Base-by-base conservation (phyloP, 2,329 filamentous ascomycete species). In the Aspergillus sp. region DNA sequence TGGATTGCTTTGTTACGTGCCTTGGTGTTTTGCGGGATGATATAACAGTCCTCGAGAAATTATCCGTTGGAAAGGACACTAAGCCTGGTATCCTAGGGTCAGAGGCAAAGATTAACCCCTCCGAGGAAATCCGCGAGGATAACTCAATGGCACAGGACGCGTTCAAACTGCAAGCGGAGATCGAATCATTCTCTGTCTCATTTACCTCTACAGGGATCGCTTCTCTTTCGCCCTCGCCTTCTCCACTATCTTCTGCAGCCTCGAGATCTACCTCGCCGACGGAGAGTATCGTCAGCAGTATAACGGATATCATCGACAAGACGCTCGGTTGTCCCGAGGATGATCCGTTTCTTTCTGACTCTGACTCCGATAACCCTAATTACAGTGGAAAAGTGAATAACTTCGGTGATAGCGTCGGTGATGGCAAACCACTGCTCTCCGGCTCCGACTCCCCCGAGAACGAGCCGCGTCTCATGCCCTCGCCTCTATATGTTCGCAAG, bases 1-100 rank as follows among this genome's bases (percentile, higher is more conserved):
- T 78, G 64, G 71, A 78, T 46, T 74, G 70, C 47, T 83, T 81
- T 63, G 54, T 74, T 53, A 63, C 67, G 57, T 73, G 78, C 64
- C 68, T 71, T 46, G 53, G 69, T 23, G 63, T 63, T 65, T 60
- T 78, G n/a, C 73, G 74, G 7, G 49, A 49, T 9, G 46, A 47
- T 0, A 45, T 70, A 22, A 34, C 63, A 0, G 23, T 64, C 6
- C 57, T 25, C 8, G 47, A 38, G 19, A 5, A 11, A 41, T 15
- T 41, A 15, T 13, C 11, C 34, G 34, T 13, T 41, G 34, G 15
- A 15, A 15, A 5, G 5, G 15, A 15, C 34, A 5, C 8, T 41
- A 5, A 41, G 15, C 11, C 4, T 41, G 34, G 9, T 28, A 28
- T 7, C 11, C 34, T 41, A 41, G 34, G 4, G 15, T 15, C 4